These are phyloP conservation scores for Delphinella strobiligena DNA, from an alignment of 2,329 filamentous ascomycete genomes.

Conservation along the genomic window DNA sequence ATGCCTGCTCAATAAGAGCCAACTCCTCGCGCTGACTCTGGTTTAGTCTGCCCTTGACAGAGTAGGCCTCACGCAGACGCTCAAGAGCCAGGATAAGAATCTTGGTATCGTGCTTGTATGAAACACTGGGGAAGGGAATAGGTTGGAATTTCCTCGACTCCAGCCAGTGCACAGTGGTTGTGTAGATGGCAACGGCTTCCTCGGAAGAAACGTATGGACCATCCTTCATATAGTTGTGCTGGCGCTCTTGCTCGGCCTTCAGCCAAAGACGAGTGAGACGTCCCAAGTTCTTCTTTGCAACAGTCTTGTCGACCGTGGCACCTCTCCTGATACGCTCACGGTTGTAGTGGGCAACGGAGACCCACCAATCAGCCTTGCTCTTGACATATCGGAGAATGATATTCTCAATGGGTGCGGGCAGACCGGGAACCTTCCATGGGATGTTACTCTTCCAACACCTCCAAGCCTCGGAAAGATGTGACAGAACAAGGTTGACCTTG, in stretches of 20 bases:
- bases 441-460: slow-evolving; percentile 99
- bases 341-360: slow-evolving; percentile 97
- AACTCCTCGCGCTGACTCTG: slow-evolving; percentile 96
- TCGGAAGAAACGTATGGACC: slow-evolving; percentile 97
- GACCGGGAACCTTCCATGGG: slow-evolving; percentile 94
- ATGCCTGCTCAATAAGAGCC: slow-evolving; percentile 93
- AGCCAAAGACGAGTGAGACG: slow-evolving; percentile 91
- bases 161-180: slow-evolving; percentile 96
- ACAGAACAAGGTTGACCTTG: slow-evolving; percentile 95
- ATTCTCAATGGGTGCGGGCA: slow-evolving; percentile 95
- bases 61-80: slow-evolving; percentile 87
- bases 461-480: slow-evolving; percentile 97
- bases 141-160: slow-evolving; percentile 97
- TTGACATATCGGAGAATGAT: slow-evolving; percentile 98
- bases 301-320: slow-evolving; percentile 96
- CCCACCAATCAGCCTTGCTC: slow-evolving; percentile 99
- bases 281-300: slow-evolving; percentile 97
- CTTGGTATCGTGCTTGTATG: slow-evolving; percentile 99
- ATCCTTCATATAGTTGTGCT: slow-evolving; percentile 99
- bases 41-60: slow-evolving; percentile 90
- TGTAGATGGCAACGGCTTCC: slow-evolving; percentile 97
- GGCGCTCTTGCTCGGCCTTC: slow-evolving; percentile 94
- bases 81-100: slow-evolving; percentile 93
- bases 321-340: slow-evolving; percentile 91
- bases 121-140: slow-evolving; percentile 96